Percentiles rank a stretch among this genome's conserved stretches.
Conservation (phyloP, 2,329 filamentous ascomycete genomes). For the Ophiocordyceps unilateralis region DNA sequence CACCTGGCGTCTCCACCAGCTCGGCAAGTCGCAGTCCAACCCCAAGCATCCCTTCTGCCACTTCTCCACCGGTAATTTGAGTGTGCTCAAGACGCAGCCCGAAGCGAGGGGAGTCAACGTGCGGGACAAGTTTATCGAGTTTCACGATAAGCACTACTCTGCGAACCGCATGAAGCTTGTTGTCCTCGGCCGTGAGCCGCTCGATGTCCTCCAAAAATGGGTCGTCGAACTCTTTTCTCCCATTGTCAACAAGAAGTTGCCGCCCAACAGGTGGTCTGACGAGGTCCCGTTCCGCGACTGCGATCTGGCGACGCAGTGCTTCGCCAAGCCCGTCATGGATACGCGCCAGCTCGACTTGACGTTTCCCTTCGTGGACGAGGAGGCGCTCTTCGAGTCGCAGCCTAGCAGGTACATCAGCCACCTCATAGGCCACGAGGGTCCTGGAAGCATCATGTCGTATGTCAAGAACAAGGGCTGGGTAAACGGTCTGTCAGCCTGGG, state of each 20-base stretch:
- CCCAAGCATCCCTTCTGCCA: conserved; percentile 77
- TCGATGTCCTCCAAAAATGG: conserved; percentile 74
- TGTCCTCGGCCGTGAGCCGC: conserved; percentile 61
- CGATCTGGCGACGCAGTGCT: conserved; percentile 50
- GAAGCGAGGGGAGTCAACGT: conserved; percentile 69
- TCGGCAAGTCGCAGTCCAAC: conserved; percentile 79
- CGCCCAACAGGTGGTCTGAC: conserved; percentile 36
- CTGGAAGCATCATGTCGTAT: conserved; percentile 79
- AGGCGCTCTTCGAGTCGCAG: conserved; percentile 59
- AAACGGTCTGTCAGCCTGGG: conserved; percentile 64
- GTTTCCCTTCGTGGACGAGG: conserved; percentile 77
- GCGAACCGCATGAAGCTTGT: conserved; percentile 90
- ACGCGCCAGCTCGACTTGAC: conserved; percentile 60
- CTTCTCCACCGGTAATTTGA: conserved; percentile 79
- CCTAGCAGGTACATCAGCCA: conserved; percentile 78
- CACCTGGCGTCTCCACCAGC: conserved; percentile 70
- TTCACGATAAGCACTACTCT: conserved; percentile 78
- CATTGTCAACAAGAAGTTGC: conserved; percentile 66
- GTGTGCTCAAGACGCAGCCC: conserved; percentile 70
- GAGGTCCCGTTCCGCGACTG: conserved; percentile 30
- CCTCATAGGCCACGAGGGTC: conserved; percentile 80
- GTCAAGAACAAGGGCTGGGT: conserved; percentile 85
- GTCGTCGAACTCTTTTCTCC: conserved; percentile 66
- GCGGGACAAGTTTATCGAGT: conserved; percentile 80
- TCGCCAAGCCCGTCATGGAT: conserved; percentile 86